phyloP scores from a whole-genome alignment of 148 eudicot genomes.

The Vaccinium darrowii region DNA sequence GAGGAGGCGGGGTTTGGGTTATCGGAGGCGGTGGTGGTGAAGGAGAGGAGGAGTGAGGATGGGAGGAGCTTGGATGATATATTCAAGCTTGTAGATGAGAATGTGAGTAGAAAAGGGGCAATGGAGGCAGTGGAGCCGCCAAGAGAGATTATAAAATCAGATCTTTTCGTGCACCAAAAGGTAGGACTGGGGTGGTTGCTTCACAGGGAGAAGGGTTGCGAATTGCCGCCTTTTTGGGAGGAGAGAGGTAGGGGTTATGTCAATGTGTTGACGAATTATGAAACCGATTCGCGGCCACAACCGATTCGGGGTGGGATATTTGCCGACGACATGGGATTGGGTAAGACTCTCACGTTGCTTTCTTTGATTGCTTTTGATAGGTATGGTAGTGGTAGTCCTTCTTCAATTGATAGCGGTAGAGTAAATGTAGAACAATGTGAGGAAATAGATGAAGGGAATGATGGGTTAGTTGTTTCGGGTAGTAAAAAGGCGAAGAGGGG shows the following conservation, averaged over 20 bases:
- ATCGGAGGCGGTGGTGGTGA: slow-evolving; percentile 63
- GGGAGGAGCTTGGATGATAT: slow-evolving; percentile 70
- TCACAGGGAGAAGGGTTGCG: slow-evolving; percentile 60
- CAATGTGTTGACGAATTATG: slow-evolving; percentile 72
- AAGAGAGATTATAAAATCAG: slow-evolving; percentile 47
- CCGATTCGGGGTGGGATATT: slow-evolving; percentile 87
- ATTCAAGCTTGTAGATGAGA: slow-evolving; percentile 65
- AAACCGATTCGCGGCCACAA: slow-evolving; percentile 57
- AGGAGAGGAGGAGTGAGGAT: slow-evolving; percentile 43
- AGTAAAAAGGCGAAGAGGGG: slow-evolving; percentile 31
- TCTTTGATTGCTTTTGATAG: slow-evolving; percentile 79
- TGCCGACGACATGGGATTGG: slow-evolving; percentile 97
- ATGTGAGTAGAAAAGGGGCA: slow-evolving; percentile 37
- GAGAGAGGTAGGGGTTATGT: slow-evolving; percentile 55
- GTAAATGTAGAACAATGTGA: slow-evolving; percentile 23
- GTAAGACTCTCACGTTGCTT: slow-evolving; percentile 84
- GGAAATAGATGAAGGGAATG: slow-evolving; percentile 27
- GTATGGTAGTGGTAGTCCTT: slow-evolving; percentile 19
- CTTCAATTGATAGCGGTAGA: slow-evolving; percentile 21
- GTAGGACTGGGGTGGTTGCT: slow-evolving; percentile 87
- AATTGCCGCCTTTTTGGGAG: slow-evolving; percentile 94
- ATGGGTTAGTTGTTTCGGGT: background rate
- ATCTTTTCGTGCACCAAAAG: slow-evolving; percentile 77
- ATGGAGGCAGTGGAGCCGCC: slow-evolving; percentile 62
- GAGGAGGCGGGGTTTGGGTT: slow-evolving; percentile 46